Base-by-base conservation (phyloP, 495 filamentous ascomycete genomes). In the Podospora bellae-mahoneyi region DNA sequence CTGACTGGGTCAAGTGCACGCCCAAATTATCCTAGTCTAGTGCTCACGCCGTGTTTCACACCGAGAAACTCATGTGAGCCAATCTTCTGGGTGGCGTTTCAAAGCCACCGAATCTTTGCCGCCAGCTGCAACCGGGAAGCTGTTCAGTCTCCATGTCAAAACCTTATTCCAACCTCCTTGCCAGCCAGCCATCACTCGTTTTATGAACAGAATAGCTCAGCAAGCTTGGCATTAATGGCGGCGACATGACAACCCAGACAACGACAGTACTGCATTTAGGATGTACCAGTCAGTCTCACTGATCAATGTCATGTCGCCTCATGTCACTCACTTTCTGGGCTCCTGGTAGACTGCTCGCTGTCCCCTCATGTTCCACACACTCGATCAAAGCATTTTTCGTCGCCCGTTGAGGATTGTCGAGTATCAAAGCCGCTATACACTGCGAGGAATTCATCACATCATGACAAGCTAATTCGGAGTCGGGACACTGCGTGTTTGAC, bases 311-410 rank as follows among this genome's bases (percentile, higher is more conserved):
- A 9, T 28, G 15, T 30, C 16, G 5, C 23, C 9, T 15, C 20
- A 28, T 15, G 15, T 18, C 20, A 18, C 59, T 61, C 23, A 44
- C 61, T 32, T 63, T 63, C 9, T 28, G 28, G 27, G 30, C 61
- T 3, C 61, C 61, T 4, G 61, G 32, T 9, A 63, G 18, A 32
- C 10, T 63, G 13, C 61, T 63, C 28, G 61, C 61, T 18, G 61
- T 63, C 18, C 61, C 61, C n/a, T 63, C 61, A 44, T 63, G 61
- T 23, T 44, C 61, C 5, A 63, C 61, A 32, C 61, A 63, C 18
- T 15, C 15, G 19, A 63, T 44, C 3, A 63, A 23, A 19, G 61
- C 61, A 27, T 34, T 27, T 48, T 63, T 63, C 2, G 61, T 48
- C 20, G 5, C 16, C 26, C 19, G 19, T 28, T 13, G 23, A 10